These are phyloP conservation scores for Saitozyma podzolica DNA, from an alignment of 768 basidiomycete genomes.

Conservation along the genomic window DNA sequence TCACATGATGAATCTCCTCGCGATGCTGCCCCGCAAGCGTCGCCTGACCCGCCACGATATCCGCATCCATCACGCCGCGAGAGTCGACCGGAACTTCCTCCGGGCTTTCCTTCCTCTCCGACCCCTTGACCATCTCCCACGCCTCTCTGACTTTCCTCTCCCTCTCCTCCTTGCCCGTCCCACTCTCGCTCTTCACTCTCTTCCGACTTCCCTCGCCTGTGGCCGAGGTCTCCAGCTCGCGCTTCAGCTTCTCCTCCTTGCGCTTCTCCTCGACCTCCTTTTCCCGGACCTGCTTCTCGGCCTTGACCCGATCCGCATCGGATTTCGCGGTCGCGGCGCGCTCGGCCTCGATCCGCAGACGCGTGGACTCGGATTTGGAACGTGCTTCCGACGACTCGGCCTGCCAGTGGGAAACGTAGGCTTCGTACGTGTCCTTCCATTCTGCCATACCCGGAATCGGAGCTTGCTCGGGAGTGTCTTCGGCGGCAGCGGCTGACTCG, in stretches of 20 bases:
- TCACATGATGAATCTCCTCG: conserved; percentile 17
- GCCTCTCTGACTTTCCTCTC: conserved; percentile 50
- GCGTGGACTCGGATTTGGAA: conserved; percentile 35
- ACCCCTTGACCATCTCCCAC: conserved; percentile 48
- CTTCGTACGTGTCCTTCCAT: conserved; percentile 41
- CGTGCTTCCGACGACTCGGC: conserved; percentile 43
- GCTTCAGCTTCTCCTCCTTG: conserved; percentile 22
- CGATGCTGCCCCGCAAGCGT: conserved; percentile 9
- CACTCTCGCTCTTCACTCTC: conserved; percentile 13
- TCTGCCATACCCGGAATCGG: conserved; percentile 34
- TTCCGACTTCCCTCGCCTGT: not conserved
- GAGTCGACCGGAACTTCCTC: conserved; percentile 24
- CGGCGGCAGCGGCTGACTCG: conserved; percentile 9
- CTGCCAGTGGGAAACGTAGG: conserved; percentile 30
- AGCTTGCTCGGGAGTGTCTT: conserved; percentile 14
- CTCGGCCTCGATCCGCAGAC: conserved; percentile 40
- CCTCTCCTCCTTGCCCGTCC: conserved; percentile 24
- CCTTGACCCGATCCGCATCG: conserved; percentile 20
- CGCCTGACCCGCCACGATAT: conserved; percentile 26
- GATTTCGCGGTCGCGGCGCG: not conserved
- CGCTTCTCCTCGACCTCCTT: conserved; percentile 11
- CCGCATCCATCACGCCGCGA: conserved; percentile 27
- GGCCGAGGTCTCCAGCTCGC: conserved; percentile 19
- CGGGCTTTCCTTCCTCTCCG: conserved; percentile 3
- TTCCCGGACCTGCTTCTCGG: conserved; percentile 18